Percentiles rank a stretch among this genome's conserved stretches.
phyloP scores from a whole-genome alignment of 139 green algal species.

The Chlamydomonas sphaeroides region DNA sequence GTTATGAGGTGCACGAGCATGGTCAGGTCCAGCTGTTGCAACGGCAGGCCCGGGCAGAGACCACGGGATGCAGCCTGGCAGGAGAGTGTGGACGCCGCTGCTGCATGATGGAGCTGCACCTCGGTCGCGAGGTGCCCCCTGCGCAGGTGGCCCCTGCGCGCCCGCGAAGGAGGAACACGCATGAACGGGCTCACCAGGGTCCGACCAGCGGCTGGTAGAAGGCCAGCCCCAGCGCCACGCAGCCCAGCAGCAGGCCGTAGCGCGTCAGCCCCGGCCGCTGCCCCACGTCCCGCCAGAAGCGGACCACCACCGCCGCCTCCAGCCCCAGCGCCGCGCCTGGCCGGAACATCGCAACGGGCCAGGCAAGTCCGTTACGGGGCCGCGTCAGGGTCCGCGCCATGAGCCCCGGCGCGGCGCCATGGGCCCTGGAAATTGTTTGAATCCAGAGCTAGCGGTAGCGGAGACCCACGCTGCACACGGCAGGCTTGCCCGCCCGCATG shows the following conservation, averaged over 20 bases:
- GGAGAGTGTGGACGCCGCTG: too few relatives aligned
- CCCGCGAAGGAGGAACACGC: too few relatives aligned
- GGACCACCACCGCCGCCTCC: conserved; percentile 17
- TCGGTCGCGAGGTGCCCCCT: too few relatives aligned
- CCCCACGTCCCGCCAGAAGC: not conserved
- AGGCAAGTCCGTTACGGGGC: not conserved
- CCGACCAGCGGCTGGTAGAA: conserved; percentile 35
- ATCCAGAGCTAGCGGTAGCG: too few relatives aligned
- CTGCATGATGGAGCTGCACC: not conserved
- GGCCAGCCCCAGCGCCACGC: not conserved
- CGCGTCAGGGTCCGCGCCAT: not conserved
- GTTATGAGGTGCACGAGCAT: not conserved
- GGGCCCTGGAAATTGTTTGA: too few relatives aligned
- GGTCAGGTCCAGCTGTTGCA: too few relatives aligned
- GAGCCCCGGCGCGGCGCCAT: not conserved
- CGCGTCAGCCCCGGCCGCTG: not conserved
- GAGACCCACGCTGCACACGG: too few relatives aligned
- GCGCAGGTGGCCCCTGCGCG: too few relatives aligned
- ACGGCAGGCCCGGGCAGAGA: too few relatives aligned
- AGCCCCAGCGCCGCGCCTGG: conserved; percentile 24
- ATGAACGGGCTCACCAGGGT: conserved; percentile 8
- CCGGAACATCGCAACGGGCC: not conserved
- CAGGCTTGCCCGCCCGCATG: too few relatives aligned
- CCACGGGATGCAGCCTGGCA: too few relatives aligned
- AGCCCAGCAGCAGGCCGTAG: not conserved